These are phyloP conservation scores for Lecanicillium sp. DNA, from an alignment of 2,329 filamentous ascomycete genomes.

Conservation along the genomic window DNA sequence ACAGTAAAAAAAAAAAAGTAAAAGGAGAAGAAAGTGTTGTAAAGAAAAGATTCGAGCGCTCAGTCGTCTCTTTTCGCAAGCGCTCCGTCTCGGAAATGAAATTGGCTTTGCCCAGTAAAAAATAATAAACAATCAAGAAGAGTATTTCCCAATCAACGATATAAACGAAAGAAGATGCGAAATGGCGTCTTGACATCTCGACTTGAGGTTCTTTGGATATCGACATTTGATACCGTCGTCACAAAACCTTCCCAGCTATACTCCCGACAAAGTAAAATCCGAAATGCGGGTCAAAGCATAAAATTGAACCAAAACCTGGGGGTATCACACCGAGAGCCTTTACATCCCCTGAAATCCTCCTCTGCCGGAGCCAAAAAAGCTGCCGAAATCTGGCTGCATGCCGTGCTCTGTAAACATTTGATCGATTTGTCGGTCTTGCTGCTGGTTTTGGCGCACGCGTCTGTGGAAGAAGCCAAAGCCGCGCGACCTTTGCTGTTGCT, in stretches of 20 bases:
- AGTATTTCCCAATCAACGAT: too few relatives aligned
- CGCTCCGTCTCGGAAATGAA: too few relatives aligned
- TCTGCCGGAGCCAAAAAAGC: conserved; percentile 39
- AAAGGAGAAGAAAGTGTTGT: background rate
- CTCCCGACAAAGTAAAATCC: background rate
- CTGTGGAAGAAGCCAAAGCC: conserved; percentile 23
- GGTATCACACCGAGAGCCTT: conserved; percentile 34
- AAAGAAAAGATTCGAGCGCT: background rate
- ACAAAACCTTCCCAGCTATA: background rate
- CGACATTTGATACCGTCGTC: background rate
- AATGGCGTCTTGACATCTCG: too few relatives aligned
- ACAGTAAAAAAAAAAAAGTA: background rate
- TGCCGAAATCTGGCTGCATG: conserved; percentile 41
- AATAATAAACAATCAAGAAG: too few relatives aligned
- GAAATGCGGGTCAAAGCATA: background rate
- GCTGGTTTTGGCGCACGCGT: conserved; percentile 18
- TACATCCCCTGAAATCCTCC: conserved; percentile 39
- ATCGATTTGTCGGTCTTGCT: conserved; percentile 38
- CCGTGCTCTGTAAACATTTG: conserved; percentile 44
- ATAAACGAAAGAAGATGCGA: too few relatives aligned
- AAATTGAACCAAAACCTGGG: conserved; percentile 21
- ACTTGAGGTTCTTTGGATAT: too few relatives aligned
- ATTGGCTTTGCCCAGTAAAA: too few relatives aligned
- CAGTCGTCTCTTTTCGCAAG: background rate
- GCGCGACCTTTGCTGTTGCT: conserved; percentile 30